Base-by-base conservation (phyloP, 352 stramenopile genomes). In the Pythium dissimile region DNA sequence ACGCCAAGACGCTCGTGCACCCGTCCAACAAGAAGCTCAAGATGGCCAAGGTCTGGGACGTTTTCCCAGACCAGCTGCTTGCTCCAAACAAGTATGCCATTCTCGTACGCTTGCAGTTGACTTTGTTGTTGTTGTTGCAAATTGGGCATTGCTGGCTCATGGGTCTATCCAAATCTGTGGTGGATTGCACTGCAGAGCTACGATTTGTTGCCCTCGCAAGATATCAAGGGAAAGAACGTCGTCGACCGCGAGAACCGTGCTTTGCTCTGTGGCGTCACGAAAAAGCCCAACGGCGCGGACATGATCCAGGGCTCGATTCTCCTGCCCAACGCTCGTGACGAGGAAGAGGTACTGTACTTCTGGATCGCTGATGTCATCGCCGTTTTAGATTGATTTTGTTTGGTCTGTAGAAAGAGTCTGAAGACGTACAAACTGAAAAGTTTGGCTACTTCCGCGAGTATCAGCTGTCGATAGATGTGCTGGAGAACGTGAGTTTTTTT, bases 381-480 rank as follows among this genome's bases (percentile, higher is more conserved):
- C 10, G 26, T 38, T 15, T 18, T 49, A 12, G 15, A 5, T 24
- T 53, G 9, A 30, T 11, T 15, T 41, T 5, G 13, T 41, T 10
- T 32, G 27, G 15, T 12, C 61, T 60, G 42, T 26, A 57, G 54
- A 70, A 90, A 68, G 77, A 86, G 21, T 69, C 55, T 26, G 70
- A 60, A 38, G 80, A 90, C 24, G 44, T 53, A 11, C 39, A 59
- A 13, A 69, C 57, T 20, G 82, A 94, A 51, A 94, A 91, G 66
- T 94, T 92, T 51, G 80, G 74, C 2, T 94, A 85, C 55, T 88
- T 85, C 44, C 80, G 84, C 57, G 84, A 94, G 49, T 94, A 94
- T 54, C 72, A 87, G 48, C 71, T 92, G 64, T 75, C 80, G 27
- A 74, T 89, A 44, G 71, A 89, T 26, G 69, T 67, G 21, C 75